Evolutionary conservation across 192 early-diverging fungal genomes (phyloP), one percentile per base, ranked within the genome.

Genomic region (Funneliformis geosporum): DNA sequence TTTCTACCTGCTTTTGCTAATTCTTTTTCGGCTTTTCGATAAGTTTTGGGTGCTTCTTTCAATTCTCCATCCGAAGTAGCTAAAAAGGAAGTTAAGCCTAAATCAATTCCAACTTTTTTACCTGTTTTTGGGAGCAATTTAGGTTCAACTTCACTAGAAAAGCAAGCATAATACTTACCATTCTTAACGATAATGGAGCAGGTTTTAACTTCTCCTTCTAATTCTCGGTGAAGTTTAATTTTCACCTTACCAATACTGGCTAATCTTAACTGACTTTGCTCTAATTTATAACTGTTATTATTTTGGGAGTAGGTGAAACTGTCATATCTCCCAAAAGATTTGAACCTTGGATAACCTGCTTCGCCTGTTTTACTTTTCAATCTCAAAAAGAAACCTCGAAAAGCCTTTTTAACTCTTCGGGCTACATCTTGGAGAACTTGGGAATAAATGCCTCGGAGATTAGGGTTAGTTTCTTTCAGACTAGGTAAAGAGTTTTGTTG

Each of bases 61-160:
- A 60, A 10, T 60, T 60, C 10, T 2, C 59, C 59, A 60, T 60
- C n/a, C 11, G 59, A 60, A n/a, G 59, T 60, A 60, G 59, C 59
- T 12, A 60, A 60, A 60, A 60, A 60, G n/a, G 59, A 60, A 60
- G 59, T 60, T 60, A 60, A n/a, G n/a, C 59, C 59, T n/a, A 60
- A 60, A 60, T 60, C 59, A 6, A 2, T 10, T 21, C 59, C 59
- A 10, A 60, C n/a, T 60, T 60, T 60, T 10, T 60, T 60, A 60
- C 59, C 59, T 6, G 59, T 60, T n/a, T 60, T 60, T 4, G 59
- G 59, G 2, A 60, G 14, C 2, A 12, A 12, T 21, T 60, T 60
- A 2, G 59, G 11, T 10, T 60, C 59, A 21, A 60, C 59, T 10
- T 60, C 59, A 12, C 59, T 8, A 60, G 59, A 2, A 60, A 60